Conservation (phyloP, 306 rosid genomes). For the Dryas alaskensis region DNA sequence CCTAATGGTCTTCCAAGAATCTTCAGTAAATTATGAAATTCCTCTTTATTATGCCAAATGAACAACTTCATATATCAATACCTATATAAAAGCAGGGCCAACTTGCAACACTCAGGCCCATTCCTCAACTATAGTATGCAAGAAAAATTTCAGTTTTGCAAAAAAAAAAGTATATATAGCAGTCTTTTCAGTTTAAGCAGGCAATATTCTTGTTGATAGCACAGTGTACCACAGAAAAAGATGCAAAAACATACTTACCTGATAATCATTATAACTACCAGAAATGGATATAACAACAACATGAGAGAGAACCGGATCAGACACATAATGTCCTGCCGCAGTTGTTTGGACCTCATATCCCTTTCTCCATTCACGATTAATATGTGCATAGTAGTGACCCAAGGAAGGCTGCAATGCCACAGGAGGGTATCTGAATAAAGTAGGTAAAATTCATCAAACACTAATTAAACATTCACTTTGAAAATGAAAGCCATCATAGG, state of each 20-base stretch:
- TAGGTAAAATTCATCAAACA: constrained; percentile 40
- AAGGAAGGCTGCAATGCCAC: constrained; percentile 93
- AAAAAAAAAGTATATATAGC: constrained; percentile 19
- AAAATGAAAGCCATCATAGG: constrained; percentile 10
- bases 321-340: constrained; percentile 54
- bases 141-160: constrained; percentile 3
- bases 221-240: constrained; percentile 6
- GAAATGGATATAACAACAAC: constrained; percentile 87
- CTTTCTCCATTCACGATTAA: constrained; percentile 82
- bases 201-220: constrained; percentile 14
- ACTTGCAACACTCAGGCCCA: constrained; percentile 20
- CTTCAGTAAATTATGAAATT: background rate
- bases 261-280: constrained; percentile 89
- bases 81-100: background rate
- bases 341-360: constrained; percentile 71
- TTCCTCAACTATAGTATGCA: constrained; percentile 11
- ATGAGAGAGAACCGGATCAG: constrained; percentile 70
- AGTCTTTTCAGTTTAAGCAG: constrained; percentile 19
- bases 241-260: constrained; percentile 45
- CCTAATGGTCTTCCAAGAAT: background rate
- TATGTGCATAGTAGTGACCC: constrained; percentile 76
- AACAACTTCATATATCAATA: background rate
- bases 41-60: background rate
- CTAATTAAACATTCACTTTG: constrained; percentile 27
- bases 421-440: constrained; percentile 92